Evolutionary conservation across 305 asterid genomes (phyloP).

Genomic region (Plantago rigida): DNA sequence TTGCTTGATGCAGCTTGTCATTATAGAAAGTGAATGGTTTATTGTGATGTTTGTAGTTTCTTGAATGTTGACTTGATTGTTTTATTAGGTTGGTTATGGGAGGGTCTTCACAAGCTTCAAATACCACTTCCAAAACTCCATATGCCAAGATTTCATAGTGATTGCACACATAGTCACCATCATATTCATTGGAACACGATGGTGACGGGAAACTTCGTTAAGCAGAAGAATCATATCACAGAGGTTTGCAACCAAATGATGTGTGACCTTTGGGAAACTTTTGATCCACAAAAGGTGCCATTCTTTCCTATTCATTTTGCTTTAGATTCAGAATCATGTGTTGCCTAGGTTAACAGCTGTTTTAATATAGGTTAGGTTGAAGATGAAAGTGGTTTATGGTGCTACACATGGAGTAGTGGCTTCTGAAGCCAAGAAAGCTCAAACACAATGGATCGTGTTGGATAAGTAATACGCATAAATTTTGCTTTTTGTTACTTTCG

Average conservation of each 20-base stretch:
- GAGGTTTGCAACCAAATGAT: conserved; percentile 62
- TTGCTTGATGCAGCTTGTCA: too few relatives aligned
- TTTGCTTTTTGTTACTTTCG: conserved; percentile 13
- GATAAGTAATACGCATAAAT: conserved; percentile 53
- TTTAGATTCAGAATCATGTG: conserved; percentile 4
- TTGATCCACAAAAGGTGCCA: conserved; percentile 58
- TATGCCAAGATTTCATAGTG: conserved; percentile 38
- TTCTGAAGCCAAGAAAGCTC: conserved; percentile 63
- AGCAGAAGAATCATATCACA: conserved; percentile 65
- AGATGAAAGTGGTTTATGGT: conserved; percentile 56
- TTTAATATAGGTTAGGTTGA: conserved; percentile 48
- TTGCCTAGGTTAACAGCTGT: neutral
- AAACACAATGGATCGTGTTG: conserved; percentile 67
- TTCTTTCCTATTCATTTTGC: neutral
- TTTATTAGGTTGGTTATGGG: too few relatives aligned
- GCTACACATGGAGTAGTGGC: conserved; percentile 63
- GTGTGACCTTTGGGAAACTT: conserved; percentile 48
- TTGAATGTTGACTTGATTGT: too few relatives aligned
- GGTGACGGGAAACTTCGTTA: conserved; percentile 41
- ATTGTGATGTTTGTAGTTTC: too few relatives aligned
- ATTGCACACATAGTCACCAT: conserved; percentile 43
- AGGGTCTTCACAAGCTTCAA: too few relatives aligned
- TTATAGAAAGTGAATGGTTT: too few relatives aligned
- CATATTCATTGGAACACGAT: conserved; percentile 39
- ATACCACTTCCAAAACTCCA: conserved; percentile 37